These are phyloP conservation scores for Suhomyces pyralidae DNA, from an alignment of 805 yeast species.

Conservation along the genomic window DNA sequence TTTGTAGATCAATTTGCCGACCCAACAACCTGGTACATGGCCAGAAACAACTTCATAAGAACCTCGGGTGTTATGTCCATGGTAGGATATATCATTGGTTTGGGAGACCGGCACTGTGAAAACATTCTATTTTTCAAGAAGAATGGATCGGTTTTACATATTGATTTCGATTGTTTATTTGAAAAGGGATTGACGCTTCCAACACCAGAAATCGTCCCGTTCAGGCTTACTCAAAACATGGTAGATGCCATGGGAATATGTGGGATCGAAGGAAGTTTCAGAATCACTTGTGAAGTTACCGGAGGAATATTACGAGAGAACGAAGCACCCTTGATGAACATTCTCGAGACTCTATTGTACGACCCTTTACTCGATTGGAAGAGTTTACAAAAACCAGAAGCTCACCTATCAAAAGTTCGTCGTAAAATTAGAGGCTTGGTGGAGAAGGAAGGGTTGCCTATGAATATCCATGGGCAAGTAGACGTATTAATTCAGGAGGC, in stretches of 20 bases:
- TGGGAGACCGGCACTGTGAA: constrained; percentile 97
- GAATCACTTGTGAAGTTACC: constrained; percentile 83
- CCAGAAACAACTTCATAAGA: constrained; percentile 69
- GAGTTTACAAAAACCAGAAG: constrained; percentile 51
- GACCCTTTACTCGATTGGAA: constrained; percentile 89
- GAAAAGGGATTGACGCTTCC: constrained; percentile 74
- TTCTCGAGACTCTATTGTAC: constrained; percentile 86
- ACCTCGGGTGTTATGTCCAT: constrained; percentile 95
- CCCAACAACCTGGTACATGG: constrained; percentile 81
- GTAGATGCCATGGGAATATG: constrained; percentile 86
- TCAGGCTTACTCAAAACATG: constrained; percentile 83
- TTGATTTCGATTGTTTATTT: constrained; percentile 94
- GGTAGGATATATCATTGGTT: constrained; percentile 89
- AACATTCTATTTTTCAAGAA: constrained; percentile 72
- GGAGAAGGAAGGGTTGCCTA: constrained; percentile 79
- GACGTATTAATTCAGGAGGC: constrained; percentile 86
- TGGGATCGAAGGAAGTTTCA: constrained; percentile 86
- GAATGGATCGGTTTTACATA: constrained; percentile 82
- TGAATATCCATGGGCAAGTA: constrained; percentile 90
- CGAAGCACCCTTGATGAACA: constrained; percentile 83
- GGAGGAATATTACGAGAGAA: constrained; percentile 66
- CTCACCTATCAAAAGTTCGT: constrained; percentile 68
- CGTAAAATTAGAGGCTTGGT: constrained; percentile 81
- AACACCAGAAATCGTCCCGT: constrained; percentile 93
- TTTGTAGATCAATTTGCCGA: constrained; percentile 85